Evolutionary conservation across 2,329 filamentous ascomycete species (phyloP).

Genomic region (Ilyonectria destructans): DNA sequence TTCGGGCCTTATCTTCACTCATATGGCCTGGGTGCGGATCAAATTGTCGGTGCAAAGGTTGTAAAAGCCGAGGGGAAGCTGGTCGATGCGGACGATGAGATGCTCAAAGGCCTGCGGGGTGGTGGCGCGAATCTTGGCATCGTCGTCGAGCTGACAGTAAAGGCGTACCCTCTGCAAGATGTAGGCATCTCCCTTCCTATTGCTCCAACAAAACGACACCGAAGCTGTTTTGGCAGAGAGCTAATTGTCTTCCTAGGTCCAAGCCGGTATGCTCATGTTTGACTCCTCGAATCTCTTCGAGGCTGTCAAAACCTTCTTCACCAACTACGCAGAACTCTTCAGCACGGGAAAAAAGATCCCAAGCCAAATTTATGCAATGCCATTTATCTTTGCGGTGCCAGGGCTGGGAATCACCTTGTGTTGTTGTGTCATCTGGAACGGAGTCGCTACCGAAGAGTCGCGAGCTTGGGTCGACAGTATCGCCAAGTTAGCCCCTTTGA

Average conservation of each 20-base stretch:
- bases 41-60: constrained; percentile 28
- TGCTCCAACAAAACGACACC: too few species aligned
- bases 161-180: constrained; percentile 21
- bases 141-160: constrained; percentile 28
- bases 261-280: constrained; percentile 27
- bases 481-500: constrained; percentile 13
- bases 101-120: constrained; percentile 32
- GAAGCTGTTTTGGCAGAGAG: too few species aligned
- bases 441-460: constrained; percentile 15
- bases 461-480: constrained; percentile 20
- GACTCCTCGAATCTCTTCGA: constrained; percentile 20
- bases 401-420: constrained; percentile 7
- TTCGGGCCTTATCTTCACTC: constrained; percentile 28
- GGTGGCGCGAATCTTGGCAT: constrained; percentile 31
- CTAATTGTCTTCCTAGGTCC: constrained; percentile 7
- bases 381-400: constrained; percentile 20
- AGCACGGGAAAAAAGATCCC: constrained; percentile 5
- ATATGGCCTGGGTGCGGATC: constrained; percentile 29
- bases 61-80: constrained; percentile 29
- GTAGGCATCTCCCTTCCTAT: neutral
- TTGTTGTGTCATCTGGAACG: constrained; percentile 29
- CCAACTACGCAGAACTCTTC: constrained; percentile 21
- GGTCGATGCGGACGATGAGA: constrained; percentile 19
- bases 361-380: constrained; percentile 15
- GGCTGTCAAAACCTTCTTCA: constrained; percentile 21